A percentile compares a stretch with the other conserved stretches of the same genome.
These are phyloP conservation scores for Houttuynia cordata DNA, from an alignment of 164 flowering plant genomes.

Conservation along the genomic window DNA sequence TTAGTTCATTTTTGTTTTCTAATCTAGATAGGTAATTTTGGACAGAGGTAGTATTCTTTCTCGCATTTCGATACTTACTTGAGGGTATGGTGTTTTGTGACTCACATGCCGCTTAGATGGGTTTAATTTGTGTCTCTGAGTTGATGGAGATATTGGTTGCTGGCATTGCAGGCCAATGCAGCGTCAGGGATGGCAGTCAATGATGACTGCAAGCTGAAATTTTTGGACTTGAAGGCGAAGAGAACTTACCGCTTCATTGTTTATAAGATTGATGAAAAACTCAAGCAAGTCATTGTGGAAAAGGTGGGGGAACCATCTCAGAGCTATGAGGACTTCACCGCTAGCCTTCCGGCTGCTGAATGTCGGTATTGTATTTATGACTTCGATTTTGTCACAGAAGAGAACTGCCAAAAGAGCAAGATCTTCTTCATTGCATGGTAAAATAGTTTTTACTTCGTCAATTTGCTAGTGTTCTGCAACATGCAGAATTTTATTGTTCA, in stretches of 20 bases:
- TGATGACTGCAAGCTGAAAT: conserved; percentile 29
- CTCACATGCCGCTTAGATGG: not conserved
- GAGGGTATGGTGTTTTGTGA: not conserved
- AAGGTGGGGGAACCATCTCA: conserved; percentile 28
- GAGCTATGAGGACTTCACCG: conserved; percentile 30
- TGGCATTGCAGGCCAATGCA: conserved; percentile 16
- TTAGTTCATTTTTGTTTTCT: no score
- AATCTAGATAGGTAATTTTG: no score
- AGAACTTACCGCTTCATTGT: conserved; percentile 23
- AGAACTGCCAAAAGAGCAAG: conserved; percentile 57
- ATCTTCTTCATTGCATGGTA: conserved; percentile 75
- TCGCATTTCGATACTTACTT: no score
- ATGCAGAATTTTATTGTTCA: not conserved
- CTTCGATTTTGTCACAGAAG: conserved; percentile 48
- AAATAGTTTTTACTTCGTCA: no score
- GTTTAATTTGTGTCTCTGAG: not conserved
- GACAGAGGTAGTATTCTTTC: no score
- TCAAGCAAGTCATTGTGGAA: conserved; percentile 27
- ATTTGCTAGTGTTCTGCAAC: no score
- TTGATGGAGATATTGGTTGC: not conserved
- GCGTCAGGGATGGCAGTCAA: conserved; percentile 29
- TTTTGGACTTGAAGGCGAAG: conserved; percentile 26
- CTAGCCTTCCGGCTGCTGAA: conserved; percentile 31
- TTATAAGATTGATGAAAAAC: conserved; percentile 26
- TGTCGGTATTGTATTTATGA: conserved; percentile 38